Conservation (phyloP, 345 rosid genomes). For the Syzygium aromaticum region DNA sequence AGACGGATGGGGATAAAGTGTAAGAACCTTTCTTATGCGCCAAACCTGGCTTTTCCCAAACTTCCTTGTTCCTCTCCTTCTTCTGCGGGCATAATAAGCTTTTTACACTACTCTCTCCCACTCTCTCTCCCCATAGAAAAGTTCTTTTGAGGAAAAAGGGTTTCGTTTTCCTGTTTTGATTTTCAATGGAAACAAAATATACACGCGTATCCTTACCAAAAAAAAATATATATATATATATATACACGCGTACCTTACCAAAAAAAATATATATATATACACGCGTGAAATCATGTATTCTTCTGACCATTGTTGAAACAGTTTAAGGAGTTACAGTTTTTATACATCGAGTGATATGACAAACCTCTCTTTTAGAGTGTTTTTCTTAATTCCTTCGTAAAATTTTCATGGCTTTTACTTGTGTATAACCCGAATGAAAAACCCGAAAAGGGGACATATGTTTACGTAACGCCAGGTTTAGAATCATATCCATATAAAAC, state of each 20-base stretch:
- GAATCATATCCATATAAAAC: neutral
- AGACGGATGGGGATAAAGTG: conserved; percentile 24
- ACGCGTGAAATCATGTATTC: neutral
- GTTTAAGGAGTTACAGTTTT: neutral
- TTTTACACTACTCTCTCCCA: neutral
- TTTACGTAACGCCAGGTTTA: neutral
- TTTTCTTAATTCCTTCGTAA: neutral
- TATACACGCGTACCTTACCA: too few relatives aligned
- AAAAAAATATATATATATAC: too few relatives aligned
- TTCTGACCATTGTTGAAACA: neutral
- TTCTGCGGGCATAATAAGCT: too few relatives aligned
- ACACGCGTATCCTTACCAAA: too few relatives aligned
- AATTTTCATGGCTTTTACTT: neutral
- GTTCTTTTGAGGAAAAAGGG: neutral
- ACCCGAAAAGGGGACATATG: neutral
- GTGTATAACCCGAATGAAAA: neutral
- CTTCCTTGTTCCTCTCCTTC: too few relatives aligned
- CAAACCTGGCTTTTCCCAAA: neutral
- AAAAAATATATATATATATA: too few relatives aligned
- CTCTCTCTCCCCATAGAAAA: neutral
- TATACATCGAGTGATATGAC: neutral
- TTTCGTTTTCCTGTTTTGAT: neutral
- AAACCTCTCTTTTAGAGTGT: neutral
- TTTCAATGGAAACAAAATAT: neutral
- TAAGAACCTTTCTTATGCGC: conserved; percentile 17